Evolutionary conservation across 1,284 basidiomycete genomes (phyloP).

Genomic region (Trichosporon faecale): DNA sequence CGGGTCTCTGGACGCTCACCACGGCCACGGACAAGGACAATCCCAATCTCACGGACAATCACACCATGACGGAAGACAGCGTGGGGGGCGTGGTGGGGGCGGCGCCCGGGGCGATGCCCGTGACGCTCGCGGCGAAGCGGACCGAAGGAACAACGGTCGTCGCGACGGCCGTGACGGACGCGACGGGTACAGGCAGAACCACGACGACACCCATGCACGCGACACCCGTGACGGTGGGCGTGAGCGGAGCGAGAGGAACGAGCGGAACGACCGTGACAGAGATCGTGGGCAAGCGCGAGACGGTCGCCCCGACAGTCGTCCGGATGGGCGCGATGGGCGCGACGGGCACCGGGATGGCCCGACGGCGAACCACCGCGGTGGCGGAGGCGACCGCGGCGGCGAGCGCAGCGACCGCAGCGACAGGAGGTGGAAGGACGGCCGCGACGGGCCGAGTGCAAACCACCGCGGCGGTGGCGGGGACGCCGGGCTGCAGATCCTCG

Average conservation of each 20-base stretch:
- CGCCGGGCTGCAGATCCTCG: neutral
- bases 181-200: slow-evolving; percentile 11
- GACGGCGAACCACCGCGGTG: neutral
- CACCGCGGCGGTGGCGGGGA: neutral
- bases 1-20: slow-evolving; percentile 21
- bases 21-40: neutral
- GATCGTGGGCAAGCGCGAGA: neutral
- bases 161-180: slow-evolving; percentile 11
- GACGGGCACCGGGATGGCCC: neutral
- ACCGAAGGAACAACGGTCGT: slow-evolving; percentile 12
- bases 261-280: neutral
- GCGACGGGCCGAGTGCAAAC: neutral
- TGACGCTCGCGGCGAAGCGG: too few species aligned
- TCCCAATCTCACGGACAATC: neutral
- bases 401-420: slow-evolving; percentile 9
- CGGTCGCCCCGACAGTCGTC: too few species aligned
- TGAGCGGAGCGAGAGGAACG: neutral
- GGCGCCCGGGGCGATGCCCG: slow-evolving; percentile 4
- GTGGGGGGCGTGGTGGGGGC: slow-evolving; percentile 3
- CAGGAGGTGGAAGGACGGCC: neutral
- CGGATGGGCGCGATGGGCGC: neutral
- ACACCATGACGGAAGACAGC: neutral
- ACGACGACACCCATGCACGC: neutral
- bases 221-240: slow-evolving; percentile 12
- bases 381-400: slow-evolving; percentile 8